phyloP scores from a whole-genome alignment of 75 land plant genomes.

The Pinus albicaulis region DNA sequence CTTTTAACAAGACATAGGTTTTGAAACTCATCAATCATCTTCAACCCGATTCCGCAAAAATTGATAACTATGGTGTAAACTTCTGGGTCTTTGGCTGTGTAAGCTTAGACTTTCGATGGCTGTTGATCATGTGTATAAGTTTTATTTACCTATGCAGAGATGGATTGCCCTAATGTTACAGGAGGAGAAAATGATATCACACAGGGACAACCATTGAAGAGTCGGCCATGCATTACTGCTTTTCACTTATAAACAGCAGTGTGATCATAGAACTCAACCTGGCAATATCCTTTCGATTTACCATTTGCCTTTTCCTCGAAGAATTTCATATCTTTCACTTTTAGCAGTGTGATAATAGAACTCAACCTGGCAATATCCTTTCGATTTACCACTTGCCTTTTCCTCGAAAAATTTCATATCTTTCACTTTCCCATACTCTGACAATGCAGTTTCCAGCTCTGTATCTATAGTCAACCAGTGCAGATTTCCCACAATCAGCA shows the following conservation, averaged over 20 bases:
- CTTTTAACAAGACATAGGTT: too few relatives aligned
- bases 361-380: too few relatives aligned
- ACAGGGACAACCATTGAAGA: conserved; percentile 87
- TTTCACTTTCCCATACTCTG: conserved; percentile 74
- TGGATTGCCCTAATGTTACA: too few relatives aligned
- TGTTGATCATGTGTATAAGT: conserved; percentile 12
- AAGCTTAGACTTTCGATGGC: conserved; percentile 36
- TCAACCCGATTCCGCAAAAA: too few relatives aligned
- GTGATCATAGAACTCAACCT: conserved; percentile 83
- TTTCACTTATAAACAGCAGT: conserved; percentile 70
- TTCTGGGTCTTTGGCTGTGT: conserved; percentile 38
- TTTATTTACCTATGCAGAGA: conserved; percentile 43
- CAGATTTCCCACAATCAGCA: conserved; percentile 81
- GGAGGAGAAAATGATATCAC: conserved; percentile 83
- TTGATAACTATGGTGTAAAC: too few relatives aligned
- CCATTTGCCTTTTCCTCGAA: conserved; percentile 95
- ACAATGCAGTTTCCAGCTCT: conserved; percentile 71
- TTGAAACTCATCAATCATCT: too few relatives aligned
- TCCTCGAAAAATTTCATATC: too few relatives aligned
- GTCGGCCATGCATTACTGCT: conserved; percentile 84
- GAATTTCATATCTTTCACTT: conserved; percentile 86
- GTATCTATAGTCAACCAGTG: conserved; percentile 99
- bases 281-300: conserved; percentile 90
- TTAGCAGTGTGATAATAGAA: too few relatives aligned
- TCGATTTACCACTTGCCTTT: too few relatives aligned